A percentile compares a stretch with the other conserved stretches of the same genome.
Conservation (phyloP, 768 basidiomycete genomes). For the Rickenella mellea region DNA sequence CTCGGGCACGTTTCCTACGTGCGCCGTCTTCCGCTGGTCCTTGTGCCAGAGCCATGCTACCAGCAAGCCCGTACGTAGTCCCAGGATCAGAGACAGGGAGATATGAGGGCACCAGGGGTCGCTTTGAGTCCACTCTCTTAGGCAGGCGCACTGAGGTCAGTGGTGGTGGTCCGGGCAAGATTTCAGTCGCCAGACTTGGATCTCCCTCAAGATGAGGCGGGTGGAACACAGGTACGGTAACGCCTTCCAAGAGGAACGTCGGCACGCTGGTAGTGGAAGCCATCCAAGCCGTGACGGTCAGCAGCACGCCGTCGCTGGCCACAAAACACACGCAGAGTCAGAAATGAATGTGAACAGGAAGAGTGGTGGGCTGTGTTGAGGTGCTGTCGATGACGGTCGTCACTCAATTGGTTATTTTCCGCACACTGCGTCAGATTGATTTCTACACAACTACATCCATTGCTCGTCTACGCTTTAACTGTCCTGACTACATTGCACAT, state of each 20-base stretch:
- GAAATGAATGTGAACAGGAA: too few species aligned
- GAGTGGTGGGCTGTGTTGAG: too few species aligned
- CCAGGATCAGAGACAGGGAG: slow-evolving; percentile 80
- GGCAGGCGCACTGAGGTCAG: slow-evolving; percentile 54
- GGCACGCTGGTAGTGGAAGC: slow-evolving; percentile 65
- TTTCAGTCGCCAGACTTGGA: slow-evolving; percentile 76
- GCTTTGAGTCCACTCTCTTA: slow-evolving; percentile 74
- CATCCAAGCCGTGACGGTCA: too few species aligned
- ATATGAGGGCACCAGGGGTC: slow-evolving; percentile 65
- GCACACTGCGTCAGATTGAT: too few species aligned
- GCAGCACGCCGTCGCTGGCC: too few species aligned
- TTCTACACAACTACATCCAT: too few species aligned
- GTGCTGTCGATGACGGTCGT: too few species aligned
- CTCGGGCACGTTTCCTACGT: slow-evolving; percentile 62
- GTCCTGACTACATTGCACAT: too few species aligned
- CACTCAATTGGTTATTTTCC: too few species aligned
- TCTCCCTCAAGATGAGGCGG: slow-evolving; percentile 79
- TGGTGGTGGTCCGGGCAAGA: slow-evolving; percentile 82
- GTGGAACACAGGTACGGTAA: slow-evolving; percentile 64
- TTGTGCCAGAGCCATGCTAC: slow-evolving; percentile 35
- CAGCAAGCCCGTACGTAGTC: slow-evolving; percentile 74
- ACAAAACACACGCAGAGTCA: too few species aligned
- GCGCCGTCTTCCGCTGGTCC: slow-evolving; percentile 59
- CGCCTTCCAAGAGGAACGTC: slow-evolving; percentile 61
- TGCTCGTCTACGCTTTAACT: too few species aligned